Evolutionary conservation across 768 basidiomycete genomes (phyloP).

Genomic region (Daedalea quercina): DNA sequence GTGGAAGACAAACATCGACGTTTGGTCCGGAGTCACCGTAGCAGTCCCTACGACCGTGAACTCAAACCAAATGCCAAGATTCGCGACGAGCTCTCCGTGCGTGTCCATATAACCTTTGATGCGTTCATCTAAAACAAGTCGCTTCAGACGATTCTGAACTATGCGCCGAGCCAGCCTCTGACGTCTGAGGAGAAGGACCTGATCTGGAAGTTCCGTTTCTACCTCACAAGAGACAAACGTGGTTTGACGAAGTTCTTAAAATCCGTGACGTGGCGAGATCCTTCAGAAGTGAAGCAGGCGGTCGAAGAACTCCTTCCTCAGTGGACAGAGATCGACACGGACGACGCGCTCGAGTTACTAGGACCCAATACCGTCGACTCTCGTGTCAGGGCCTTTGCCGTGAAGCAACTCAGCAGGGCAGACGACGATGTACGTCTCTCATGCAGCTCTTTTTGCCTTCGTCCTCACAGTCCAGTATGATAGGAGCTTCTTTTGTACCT

Average conservation of each 20-base stretch:
- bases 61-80: conserved; percentile 96
- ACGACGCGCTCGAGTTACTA: conserved; percentile 91
- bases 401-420: conserved; percentile 81
- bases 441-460: no score
- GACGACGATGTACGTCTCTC: conserved; percentile 78
- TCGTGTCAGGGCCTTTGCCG: conserved; percentile 89
- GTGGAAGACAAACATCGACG: conserved; percentile 96
- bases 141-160: conserved; percentile 78
- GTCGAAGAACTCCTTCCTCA: conserved; percentile 92
- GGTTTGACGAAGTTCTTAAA: conserved; percentile 97
- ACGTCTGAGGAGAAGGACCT: conserved; percentile 92
- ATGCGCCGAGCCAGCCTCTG: conserved; percentile 83
- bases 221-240: conserved; percentile 84
- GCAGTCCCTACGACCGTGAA: conserved; percentile 91
- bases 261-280: conserved; percentile 95
- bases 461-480: not conserved
- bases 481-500: conserved; percentile 92
- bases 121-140: not conserved
- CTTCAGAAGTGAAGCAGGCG: conserved; percentile 94
- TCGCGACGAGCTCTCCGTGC: conserved; percentile 84
- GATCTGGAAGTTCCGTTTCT: conserved; percentile 99
- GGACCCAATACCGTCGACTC: conserved; percentile 90
- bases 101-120: conserved; percentile 19
- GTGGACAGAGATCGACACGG: conserved; percentile 96
- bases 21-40: conserved; percentile 89